Conservation (phyloP, 129 eudicot species). For the Flaveria trinervia region DNA sequence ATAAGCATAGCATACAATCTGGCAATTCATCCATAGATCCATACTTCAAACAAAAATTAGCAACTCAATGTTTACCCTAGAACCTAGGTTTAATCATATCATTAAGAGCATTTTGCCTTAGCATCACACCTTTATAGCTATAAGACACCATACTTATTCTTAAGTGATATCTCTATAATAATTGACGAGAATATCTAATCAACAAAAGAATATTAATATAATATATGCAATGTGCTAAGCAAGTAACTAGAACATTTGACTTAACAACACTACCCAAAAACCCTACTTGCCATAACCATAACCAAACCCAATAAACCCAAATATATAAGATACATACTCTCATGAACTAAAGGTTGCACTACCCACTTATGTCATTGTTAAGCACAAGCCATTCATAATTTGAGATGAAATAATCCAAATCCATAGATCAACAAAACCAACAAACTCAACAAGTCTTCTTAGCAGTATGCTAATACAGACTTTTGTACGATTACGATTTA, state of each 20-base stretch:
- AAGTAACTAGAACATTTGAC: slow-evolving; percentile 1
- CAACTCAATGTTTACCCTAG: background rate
- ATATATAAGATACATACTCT: background rate
- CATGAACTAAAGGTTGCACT: background rate
- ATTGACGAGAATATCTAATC: background rate
- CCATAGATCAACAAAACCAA: slow-evolving; percentile 14
- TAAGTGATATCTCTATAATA: background rate
- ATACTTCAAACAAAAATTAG: slow-evolving; percentile 1
- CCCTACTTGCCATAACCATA: background rate
- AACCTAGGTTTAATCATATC: slow-evolving; percentile 1
- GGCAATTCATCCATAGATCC: slow-evolving; percentile 15
- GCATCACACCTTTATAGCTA: background rate
- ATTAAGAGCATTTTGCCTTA: slow-evolving; percentile 2
- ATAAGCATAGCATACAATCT: slow-evolving; percentile 12
- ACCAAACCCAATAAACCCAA: background rate
- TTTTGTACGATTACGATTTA: background rate
- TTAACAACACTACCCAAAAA: slow-evolving; percentile 9
- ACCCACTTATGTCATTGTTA: background rate
- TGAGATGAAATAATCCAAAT: background rate
- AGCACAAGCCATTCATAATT: background rate
- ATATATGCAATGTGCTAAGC: background rate
- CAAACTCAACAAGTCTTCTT: slow-evolving; percentile 12
- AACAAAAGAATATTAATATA: background rate
- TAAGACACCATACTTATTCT: background rate
- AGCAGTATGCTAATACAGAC: slow-evolving; percentile 21